Base-by-base conservation (phyloP, 495 filamentous ascomycete genomes). In the Hypomontagnella monticulosa region DNA sequence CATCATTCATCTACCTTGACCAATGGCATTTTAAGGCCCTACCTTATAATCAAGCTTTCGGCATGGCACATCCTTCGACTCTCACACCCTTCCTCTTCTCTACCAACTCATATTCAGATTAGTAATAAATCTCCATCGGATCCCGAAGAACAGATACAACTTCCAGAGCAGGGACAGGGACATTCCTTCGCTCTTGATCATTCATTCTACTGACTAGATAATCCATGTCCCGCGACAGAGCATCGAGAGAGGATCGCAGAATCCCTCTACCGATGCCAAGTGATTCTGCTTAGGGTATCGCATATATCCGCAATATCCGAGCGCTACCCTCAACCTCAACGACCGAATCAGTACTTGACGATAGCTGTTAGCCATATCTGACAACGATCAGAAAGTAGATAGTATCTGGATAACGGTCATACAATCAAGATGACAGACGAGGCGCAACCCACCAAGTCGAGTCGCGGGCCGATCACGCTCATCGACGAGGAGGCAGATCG, bases 381-480 rank as follows among this genome's bases (percentile, higher is more conserved):
- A 41, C 20, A 42, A 40, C 15, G 20, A 37, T 19, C 14, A 10
- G 23, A 8, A 18, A 42, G 42, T 19, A 44, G n/a, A 15, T 6
- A 33, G 11, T 8, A 4, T 6, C 19, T 38, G 38, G 41, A 30
- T 42, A 54, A 42, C 41, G 11, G 27, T 6, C 23, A 2, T 16
- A 10, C 27, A 47, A 30, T 38, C 41, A 63, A 48, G 33, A 72
- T 72, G 66, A 59, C 61, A 41, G 68, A 53, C 61, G 50, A 66
- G 27, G 23, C 60, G 44, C 63, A 57, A 30, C 41, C 48, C 19
- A 43, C 51, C 7, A 52, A 11, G 1, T 44, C 4, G 37, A 55
- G 63, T 32, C 57, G 47, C 16, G 54, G 52, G 47, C 56, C 47
- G 51, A 68, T 72, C 16, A 19, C 27, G 19, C 54, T 72, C 20